Base-by-base conservation (phyloP, 441 rosid genomes). In the Erysimum cheiri region DNA sequence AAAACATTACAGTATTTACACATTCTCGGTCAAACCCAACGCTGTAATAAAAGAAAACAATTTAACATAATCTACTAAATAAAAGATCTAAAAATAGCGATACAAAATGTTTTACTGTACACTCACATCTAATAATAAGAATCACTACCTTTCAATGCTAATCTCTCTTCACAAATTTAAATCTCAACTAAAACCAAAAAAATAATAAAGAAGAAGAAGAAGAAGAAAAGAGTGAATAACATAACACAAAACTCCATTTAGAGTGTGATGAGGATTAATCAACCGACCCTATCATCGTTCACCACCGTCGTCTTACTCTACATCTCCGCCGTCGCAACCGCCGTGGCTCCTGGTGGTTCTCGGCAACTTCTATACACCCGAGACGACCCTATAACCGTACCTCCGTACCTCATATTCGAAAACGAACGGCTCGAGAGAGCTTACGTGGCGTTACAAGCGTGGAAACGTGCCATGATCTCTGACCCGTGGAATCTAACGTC, bases 361-460 rank as follows among this genome's bases (percentile, higher is more conserved):
- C 67, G 80, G 24, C 68, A 57, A 53, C 79, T 79, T 69, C 47
- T 75, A 5, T 67, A 72, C 66, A 35, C 54, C 0, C 37, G 59
- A 14, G 77, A 61, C 28, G 60, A 74, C 70, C 73, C 79, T 6
- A 57, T 62, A 46, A 65, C 65, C 3, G 22, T 81, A 72, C 85
- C 84, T 17, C 81, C 84, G 0, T 77, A 77, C 28, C 57, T 82
- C n/a, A 52, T 48, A 6, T 85, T 85, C 65, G 85, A 82, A 17
- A 88, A 85, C 76, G 58, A 65, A 8, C 76, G 88, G 60, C 73
- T 85, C 47, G 76, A 62, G 59, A 64, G 37, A 33, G 90, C 90
- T 54, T 85, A 85, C 83, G 66, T 85, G 19, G 90, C 87, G 19
- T 71, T 88, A 40, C 93, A 87, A 81, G 87, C 88, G 24, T 85